Conservation (phyloP, 164 flowering plant genomes). For the Berberis thunbergii region DNA sequence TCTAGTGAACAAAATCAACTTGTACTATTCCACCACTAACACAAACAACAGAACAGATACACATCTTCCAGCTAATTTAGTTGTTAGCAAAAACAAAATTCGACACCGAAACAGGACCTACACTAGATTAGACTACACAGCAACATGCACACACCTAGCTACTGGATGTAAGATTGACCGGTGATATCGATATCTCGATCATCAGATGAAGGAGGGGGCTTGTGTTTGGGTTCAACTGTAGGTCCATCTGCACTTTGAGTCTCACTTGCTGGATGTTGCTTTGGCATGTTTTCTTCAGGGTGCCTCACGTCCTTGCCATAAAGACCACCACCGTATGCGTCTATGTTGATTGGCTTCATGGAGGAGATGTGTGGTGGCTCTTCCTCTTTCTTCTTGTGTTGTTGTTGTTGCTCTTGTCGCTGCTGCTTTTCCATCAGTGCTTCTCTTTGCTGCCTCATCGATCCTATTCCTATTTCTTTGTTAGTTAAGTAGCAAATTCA, state of each 20-base stretch:
- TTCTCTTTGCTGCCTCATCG: neutral
- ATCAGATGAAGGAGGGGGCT: constrained; percentile 68
- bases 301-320: constrained; percentile 34
- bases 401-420: neutral
- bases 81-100: too few species aligned
- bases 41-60: too few species aligned
- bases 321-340: constrained; percentile 70
- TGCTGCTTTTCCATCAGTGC: neutral
- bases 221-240: constrained; percentile 39
- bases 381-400: constrained; percentile 1
- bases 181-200: constrained; percentile 69
- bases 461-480: neutral
- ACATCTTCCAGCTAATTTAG: too few species aligned
- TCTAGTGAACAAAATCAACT: too few species aligned
- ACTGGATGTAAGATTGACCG: constrained; percentile 76
- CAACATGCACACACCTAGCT: neutral
- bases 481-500: neutral
- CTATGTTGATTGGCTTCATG: constrained; percentile 44
- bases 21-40: too few species aligned
- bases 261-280: constrained; percentile 46
- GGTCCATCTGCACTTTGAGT: constrained; percentile 65
- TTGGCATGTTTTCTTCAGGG: neutral
- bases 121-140: too few species aligned
- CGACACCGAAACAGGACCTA: too few species aligned
- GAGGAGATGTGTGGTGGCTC: constrained; percentile 19